Evolutionary conservation across 2,329 filamentous ascomycete genomes (phyloP).

Genomic region (Leptographium procerum): DNA sequence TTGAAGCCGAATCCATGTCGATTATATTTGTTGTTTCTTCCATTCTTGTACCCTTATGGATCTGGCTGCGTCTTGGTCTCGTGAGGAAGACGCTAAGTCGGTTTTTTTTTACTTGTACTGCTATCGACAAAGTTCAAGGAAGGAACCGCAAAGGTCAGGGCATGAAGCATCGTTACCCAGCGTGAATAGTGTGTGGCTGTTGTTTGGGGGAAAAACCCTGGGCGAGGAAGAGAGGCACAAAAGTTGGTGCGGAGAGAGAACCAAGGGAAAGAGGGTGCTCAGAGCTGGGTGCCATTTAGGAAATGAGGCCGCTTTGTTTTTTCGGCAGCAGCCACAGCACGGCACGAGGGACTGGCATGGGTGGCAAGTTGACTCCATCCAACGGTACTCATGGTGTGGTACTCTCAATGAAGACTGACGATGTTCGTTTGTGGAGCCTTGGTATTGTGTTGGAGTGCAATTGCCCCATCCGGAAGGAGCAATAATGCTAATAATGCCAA

Average conservation of each 20-base stretch:
- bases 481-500: too few relatives aligned
- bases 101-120: not conserved
- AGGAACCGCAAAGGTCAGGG: not conserved
- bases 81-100: not conserved
- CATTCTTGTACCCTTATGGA: not conserved
- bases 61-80: not conserved
- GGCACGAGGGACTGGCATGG: not conserved
- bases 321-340: not conserved
- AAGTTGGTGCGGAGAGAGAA: too few relatives aligned
- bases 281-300: not conserved
- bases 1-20: not conserved
- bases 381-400: not conserved
- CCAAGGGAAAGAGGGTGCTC: not conserved
- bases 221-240: too few relatives aligned
- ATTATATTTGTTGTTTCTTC: slow-evolving; percentile 5
- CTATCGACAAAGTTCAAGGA: not conserved
- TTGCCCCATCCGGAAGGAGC: not conserved
- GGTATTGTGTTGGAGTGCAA: not conserved
- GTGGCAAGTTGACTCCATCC: not conserved
- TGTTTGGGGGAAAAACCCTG: too few relatives aligned
- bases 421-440: not conserved
- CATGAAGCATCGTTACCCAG: too few relatives aligned
- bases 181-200: too few relatives aligned
- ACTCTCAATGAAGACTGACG: not conserved
- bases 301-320: not conserved